Evolutionary conservation across 2,329 filamentous ascomycete genomes (phyloP), one percentile per base, ranked within the genome.

Genomic region (Fusarium subtropicale): DNA sequence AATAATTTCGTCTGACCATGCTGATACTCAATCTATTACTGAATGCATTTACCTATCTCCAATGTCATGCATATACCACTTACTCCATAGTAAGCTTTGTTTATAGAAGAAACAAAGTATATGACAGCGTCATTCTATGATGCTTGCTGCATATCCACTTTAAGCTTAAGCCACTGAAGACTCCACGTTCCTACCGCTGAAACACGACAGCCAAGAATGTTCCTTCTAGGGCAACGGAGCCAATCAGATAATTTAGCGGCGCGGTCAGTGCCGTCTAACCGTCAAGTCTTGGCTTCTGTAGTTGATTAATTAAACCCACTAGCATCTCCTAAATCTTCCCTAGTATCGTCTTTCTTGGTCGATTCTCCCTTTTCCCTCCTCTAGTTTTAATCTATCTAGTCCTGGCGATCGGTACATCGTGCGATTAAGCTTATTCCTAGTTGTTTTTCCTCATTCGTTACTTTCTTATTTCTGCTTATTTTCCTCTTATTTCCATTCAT

Each of bases 381-480:
- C 31, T 31, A 44, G 18, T 44, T 45, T 42, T 33, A 20, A 46
- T 26, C 20, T 33, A 33, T 28, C 52, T 47, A 26, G 10, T 33
- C 28, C 34, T 28, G 42, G 44, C 50, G 16, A 52, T 44, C n/a
- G 24, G 34, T 30, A 20, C 30, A 39, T 36, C 7, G n/a, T 41
- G 28, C 22, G 22, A 51, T 30, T 51, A 46, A 59, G 60, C 61
- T 58, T 59, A 28, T 56, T 48, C 31, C 24, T 46, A 16, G 24
- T 22, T 22, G 33, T 18, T 31, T 26, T 8, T 26, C 7, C 26
- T 31, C 8, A 28, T 30, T 42, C 18, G 44, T 30, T 26, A 8
- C 11, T 15, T 28, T 15, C 10, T 31, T 31, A 2, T 24, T 30
- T 3, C 9, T 30, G 15, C 10, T 24, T 16, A 15, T 22, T 33